Evolutionary conservation across 441 rosid genomes (phyloP).

Genomic region (Pelargonium australe): DNA sequence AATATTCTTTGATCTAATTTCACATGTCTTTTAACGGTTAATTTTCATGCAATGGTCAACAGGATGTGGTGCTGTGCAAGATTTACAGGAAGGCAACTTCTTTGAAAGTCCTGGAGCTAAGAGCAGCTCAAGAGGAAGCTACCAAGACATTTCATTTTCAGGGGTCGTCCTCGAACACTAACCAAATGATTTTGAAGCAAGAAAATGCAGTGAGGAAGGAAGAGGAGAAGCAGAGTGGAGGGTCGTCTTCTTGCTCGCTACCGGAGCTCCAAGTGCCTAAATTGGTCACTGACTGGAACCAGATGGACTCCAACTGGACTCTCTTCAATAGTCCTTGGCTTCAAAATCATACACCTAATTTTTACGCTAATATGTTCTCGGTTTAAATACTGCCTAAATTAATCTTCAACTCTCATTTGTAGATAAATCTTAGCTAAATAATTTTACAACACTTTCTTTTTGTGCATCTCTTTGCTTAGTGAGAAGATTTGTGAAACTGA

Average conservation of each 20-base stretch:
- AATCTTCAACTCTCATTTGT: too few species aligned
- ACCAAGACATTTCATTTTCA: slow-evolving; percentile 3
- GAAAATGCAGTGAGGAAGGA: not conserved
- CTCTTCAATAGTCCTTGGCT: slow-evolving; percentile 26
- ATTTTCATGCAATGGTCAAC: not conserved
- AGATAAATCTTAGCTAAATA: too few species aligned
- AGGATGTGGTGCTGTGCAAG: slow-evolving; percentile 24
- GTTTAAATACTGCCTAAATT: not conserved
- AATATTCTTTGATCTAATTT: too few species aligned
- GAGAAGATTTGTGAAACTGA: too few species aligned
- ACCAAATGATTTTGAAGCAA: not conserved
- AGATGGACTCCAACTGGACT: slow-evolving; percentile 22
- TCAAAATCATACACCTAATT: slow-evolving; percentile 9
- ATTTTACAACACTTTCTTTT: too few species aligned
- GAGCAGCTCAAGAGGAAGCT: slow-evolving; percentile 22
- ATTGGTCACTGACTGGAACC: slow-evolving; percentile 20
- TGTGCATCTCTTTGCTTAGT: too few species aligned
- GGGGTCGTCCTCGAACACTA: slow-evolving; percentile 6
- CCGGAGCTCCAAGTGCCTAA: slow-evolving; percentile 21
- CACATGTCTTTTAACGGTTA: too few species aligned
- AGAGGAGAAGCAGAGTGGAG: not conserved
- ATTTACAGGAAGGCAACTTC: slow-evolving; percentile 26
- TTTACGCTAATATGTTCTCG: not conserved
- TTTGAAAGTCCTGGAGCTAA: slow-evolving; percentile 25
- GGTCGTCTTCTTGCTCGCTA: not conserved